These are phyloP conservation scores for Globisporangium rhizosaccharum DNA, from an alignment of 352 stramenopile species.

Conservation along the genomic window DNA sequence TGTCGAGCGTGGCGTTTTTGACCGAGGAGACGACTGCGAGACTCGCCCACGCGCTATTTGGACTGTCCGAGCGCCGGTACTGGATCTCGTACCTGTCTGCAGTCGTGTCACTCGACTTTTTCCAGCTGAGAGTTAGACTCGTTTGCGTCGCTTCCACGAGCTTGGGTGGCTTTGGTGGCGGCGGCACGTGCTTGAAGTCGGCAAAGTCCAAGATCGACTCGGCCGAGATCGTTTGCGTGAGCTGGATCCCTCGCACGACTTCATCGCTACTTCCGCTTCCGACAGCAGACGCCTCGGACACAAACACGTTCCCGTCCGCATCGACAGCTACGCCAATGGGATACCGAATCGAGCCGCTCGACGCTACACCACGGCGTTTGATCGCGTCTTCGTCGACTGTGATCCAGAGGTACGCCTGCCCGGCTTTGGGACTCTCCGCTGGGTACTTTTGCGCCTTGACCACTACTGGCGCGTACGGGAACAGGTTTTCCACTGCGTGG, in stretches of 20 bases:
- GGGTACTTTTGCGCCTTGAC: conserved; percentile 72
- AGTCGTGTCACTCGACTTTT: conserved; percentile 49
- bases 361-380: conserved; percentile 34
- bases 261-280: neutral
- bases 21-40: conserved; percentile 28
- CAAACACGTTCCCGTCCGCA: conserved; percentile 63
- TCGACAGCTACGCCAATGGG: conserved; percentile 67
- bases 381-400: conserved; percentile 62
- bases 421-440: conserved; percentile 42
- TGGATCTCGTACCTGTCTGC: conserved; percentile 75
- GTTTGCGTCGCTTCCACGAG: conserved; percentile 48
- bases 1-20: conserved; percentile 39
- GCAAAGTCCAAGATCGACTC: conserved; percentile 58
- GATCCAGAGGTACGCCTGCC: conserved; percentile 73
- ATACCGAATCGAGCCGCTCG: conserved; percentile 46
- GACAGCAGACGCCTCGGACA: conserved; percentile 31
- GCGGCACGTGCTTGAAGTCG: conserved; percentile 28
- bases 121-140: conserved; percentile 53
- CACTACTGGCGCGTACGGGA: conserved; percentile 68
- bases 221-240: conserved; percentile 51
- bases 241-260: conserved; percentile 7
- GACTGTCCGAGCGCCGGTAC: conserved; percentile 42
- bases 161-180: conserved; percentile 26
- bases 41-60: conserved; percentile 39
- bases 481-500: conserved; percentile 76